A percentile compares a stretch with the other conserved stretches of the same genome.
Evolutionary conservation across 1,284 basidiomycete genomes (phyloP).

Genomic region (Ceratobasidium sp.): DNA sequence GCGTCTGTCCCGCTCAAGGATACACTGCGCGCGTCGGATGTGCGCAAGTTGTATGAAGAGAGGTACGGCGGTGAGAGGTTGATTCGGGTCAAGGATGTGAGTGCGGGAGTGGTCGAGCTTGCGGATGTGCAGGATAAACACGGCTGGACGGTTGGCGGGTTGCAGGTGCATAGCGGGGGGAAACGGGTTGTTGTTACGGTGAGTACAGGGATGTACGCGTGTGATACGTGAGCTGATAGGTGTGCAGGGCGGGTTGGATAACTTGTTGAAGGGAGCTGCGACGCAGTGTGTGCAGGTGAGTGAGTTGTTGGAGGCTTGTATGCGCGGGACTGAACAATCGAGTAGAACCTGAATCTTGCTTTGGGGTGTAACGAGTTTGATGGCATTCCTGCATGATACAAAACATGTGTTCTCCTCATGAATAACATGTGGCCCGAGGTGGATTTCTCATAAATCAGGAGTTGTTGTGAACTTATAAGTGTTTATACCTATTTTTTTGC

Average conservation of each 20-base stretch:
- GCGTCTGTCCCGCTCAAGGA: slow-evolving; percentile 84
- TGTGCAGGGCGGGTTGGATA: slow-evolving; percentile 88
- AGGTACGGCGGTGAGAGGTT: slow-evolving; percentile 85
- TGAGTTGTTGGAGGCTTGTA: slow-evolving; percentile 29
- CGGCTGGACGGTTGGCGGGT: slow-evolving; percentile 91
- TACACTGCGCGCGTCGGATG: slow-evolving; percentile 76
- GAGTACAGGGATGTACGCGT: slow-evolving; percentile 56
- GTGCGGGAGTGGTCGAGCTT: slow-evolving; percentile 77
- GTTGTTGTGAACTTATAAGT: no score
- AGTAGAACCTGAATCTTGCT: slow-evolving; percentile 93
- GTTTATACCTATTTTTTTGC: no score
- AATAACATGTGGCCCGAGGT: no score
- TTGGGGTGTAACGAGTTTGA: slow-evolving; percentile 93
- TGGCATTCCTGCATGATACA: slow-evolving; percentile 69
- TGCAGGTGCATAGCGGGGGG: slow-evolving; percentile 92
- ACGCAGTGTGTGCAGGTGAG: slow-evolving; percentile 95
- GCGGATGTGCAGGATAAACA: slow-evolving; percentile 85
- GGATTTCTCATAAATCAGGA: no score
- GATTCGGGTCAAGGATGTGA: slow-evolving; percentile 69
- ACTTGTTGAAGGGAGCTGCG: slow-evolving; percentile 96
- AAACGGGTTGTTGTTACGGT: slow-evolving; percentile 93
- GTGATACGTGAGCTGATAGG: slow-evolving; percentile 36
- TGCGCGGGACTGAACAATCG: slow-evolving; percentile 26
- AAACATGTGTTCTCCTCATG: no score
- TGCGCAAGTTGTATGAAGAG: slow-evolving; percentile 82